Conservation (phyloP, 2,329 filamentous ascomycete species). For the Fusarium napiforme region DNA sequence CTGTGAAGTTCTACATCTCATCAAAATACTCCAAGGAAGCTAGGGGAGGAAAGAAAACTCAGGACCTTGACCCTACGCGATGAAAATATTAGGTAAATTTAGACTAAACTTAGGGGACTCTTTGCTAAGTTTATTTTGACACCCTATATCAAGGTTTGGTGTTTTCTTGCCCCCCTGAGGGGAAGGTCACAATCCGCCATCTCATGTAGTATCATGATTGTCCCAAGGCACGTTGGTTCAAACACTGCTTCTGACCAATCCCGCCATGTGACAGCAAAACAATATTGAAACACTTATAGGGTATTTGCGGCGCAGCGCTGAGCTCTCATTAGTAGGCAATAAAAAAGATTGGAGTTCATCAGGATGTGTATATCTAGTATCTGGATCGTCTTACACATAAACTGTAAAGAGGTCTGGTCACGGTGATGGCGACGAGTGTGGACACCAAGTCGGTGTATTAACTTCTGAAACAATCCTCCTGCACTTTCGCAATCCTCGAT, state of each 20-base stretch:
- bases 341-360: neutral
- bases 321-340: neutral
- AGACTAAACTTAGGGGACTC: too few species aligned
- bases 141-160: too few species aligned
- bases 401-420: neutral
- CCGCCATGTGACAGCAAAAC: neutral
- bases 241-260: neutral
- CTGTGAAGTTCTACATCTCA: neutral
- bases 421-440: neutral
- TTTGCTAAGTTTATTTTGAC: too few species aligned
- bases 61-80: too few species aligned
- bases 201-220: neutral
- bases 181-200: neutral
- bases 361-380: neutral
- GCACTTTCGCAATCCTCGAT: neutral
- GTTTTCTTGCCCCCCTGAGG: too few species aligned
- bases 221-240: neutral
- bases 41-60: too few species aligned
- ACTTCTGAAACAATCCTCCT: constrained; percentile 12
- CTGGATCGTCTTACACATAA: neutral
- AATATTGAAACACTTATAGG: neutral
- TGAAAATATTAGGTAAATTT: too few species aligned
- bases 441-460: neutral
- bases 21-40: too few species aligned
- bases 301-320: too few species aligned